Conservation (phyloP, 768 basidiomycete species). For the Boletus sensibilis region DNA sequence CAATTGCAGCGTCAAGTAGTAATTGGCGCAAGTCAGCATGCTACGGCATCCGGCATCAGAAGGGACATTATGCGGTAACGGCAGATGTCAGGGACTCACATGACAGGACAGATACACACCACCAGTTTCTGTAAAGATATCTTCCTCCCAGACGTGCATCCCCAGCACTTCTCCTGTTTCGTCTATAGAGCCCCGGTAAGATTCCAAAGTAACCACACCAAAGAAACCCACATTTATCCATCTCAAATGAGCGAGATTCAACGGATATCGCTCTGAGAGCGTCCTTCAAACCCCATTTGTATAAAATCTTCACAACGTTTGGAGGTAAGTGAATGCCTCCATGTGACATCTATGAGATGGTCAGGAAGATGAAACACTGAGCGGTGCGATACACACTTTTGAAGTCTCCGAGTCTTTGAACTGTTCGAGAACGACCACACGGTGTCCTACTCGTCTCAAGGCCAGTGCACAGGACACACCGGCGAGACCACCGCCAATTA, state of each 20-base stretch:
- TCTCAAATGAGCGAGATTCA: slow-evolving; percentile 20
- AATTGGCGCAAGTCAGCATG: slow-evolving; percentile 52
- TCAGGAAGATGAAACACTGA: not conserved
- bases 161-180: slow-evolving; percentile 46
- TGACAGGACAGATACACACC: slow-evolving; percentile 50
- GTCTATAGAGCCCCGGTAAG: slow-evolving; percentile 32
- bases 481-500: slow-evolving; percentile 53
- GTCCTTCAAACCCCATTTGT: slow-evolving; percentile 54
- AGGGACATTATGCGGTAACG: not conserved
- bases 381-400: slow-evolving; percentile 27
- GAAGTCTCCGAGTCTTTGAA: slow-evolving; percentile 38
- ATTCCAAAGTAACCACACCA: not conserved
- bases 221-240: slow-evolving; percentile 29
- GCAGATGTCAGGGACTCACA: slow-evolving; percentile 31
- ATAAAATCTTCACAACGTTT: slow-evolving; percentile 55
- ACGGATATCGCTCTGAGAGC: slow-evolving; percentile 37
- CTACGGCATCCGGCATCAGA: slow-evolving; percentile 30
- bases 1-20: slow-evolving; percentile 45
- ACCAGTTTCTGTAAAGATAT: slow-evolving; percentile 47
- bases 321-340: slow-evolving; percentile 53
- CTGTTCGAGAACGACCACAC: slow-evolving; percentile 57
- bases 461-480: slow-evolving; percentile 58
- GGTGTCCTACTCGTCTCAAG: slow-evolving; percentile 56
- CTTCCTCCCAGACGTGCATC: slow-evolving; percentile 45
- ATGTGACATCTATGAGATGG: slow-evolving; percentile 27